These are phyloP conservation scores for Pseudocercospora ulei DNA, from an alignment of 2,329 filamentous ascomycete genomes.

Conservation along the genomic window DNA sequence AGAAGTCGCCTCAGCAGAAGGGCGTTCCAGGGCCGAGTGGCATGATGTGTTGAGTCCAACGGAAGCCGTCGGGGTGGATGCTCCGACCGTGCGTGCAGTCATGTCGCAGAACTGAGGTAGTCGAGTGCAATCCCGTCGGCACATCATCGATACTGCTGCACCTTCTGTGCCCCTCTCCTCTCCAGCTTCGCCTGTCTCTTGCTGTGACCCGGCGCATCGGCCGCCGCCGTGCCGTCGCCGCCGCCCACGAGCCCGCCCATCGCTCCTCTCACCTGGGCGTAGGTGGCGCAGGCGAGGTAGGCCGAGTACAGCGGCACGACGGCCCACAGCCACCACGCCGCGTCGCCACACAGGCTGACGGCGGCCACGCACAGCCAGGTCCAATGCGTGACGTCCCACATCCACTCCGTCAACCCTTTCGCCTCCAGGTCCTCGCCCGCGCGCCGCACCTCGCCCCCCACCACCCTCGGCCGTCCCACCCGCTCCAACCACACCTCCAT, in stretches of 20 bases:
- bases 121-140: not conserved
- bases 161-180: slow-evolving; percentile 44
- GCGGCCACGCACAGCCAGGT: slow-evolving; percentile 69
- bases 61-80: not conserved
- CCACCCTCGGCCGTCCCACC: slow-evolving; percentile 67
- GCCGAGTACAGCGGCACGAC: slow-evolving; percentile 42
- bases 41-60: not conserved
- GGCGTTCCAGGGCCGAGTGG: slow-evolving; percentile 32
- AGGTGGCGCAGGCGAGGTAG: slow-evolving; percentile 41
- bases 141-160: slow-evolving; percentile 41
- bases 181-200: slow-evolving; percentile 46
- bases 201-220: slow-evolving; percentile 35
- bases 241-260: slow-evolving; percentile 38
- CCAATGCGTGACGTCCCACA: slow-evolving; percentile 96
- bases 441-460: slow-evolving; percentile 55
- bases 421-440: slow-evolving; percentile 82
- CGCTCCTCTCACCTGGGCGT: slow-evolving; percentile 39
- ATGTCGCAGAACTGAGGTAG: slow-evolving; percentile 2
- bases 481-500: slow-evolving; percentile 81
- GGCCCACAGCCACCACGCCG: slow-evolving; percentile 57
- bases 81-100: too few species aligned
- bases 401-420: slow-evolving; percentile 85
- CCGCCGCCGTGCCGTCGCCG: slow-evolving; percentile 27
- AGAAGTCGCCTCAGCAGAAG: slow-evolving; percentile 35
- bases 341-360: slow-evolving; percentile 72